Evolutionary conservation across 78 protist species (phyloP).

Genomic region (Dictyostelium intermedium): DNA sequence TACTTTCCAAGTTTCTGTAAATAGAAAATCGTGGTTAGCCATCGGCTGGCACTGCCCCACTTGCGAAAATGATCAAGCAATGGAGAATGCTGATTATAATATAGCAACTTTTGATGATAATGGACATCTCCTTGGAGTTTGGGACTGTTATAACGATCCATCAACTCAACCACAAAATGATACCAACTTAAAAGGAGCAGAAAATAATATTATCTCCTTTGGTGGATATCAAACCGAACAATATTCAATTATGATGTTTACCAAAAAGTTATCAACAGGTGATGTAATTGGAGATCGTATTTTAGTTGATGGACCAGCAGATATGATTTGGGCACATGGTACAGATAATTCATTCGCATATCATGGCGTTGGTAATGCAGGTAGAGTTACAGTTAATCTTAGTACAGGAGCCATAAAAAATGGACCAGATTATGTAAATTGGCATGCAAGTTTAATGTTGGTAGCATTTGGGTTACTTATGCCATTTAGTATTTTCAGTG

Average conservation of each 20-base stretch:
- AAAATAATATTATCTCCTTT: neutral
- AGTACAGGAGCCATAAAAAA: neutral
- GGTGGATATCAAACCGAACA: conserved; percentile 44
- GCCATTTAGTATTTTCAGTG: conserved; percentile 71
- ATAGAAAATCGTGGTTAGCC: conserved; percentile 4
- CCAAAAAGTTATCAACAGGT: conserved; percentile 36
- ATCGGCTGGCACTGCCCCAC: conserved; percentile 33
- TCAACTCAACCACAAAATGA: conserved; percentile 1
- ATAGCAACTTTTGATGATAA: conserved; percentile 11
- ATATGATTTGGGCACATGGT: conserved; percentile 67
- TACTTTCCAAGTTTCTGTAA: neutral
- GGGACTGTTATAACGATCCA: neutral
- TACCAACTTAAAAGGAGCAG: neutral
- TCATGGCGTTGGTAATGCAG: conserved; percentile 57
- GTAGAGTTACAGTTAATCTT: conserved; percentile 22
- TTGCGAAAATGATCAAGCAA: neutral
- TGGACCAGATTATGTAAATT: conserved; percentile 10
- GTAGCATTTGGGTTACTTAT: conserved; percentile 51
- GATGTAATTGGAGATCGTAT: conserved; percentile 16
- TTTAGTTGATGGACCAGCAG: neutral
- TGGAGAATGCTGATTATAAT: conserved; percentile 30
- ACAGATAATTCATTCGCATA: neutral
- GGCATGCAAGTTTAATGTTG: conserved; percentile 58
- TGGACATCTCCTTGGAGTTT: neutral
- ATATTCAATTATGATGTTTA: conserved; percentile 1